Evolutionary conservation across 768 basidiomycete species (phyloP), one percentile per base, ranked within the genome.

Genomic region (Boletus sensibilis): DNA sequence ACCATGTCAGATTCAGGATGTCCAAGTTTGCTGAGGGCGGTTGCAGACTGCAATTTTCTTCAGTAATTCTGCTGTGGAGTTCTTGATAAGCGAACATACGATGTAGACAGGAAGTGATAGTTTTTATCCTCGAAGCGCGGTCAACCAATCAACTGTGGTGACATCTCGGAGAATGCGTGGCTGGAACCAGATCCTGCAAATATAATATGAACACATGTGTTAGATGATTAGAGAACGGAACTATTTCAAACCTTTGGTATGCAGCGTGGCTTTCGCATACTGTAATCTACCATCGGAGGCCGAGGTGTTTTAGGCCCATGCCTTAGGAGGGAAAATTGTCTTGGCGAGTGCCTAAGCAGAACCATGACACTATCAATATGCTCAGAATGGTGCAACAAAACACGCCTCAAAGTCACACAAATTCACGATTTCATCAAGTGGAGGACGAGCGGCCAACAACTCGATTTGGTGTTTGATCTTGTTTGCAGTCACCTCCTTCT

Each of bases 221-320:
- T 37, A 16, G 16, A 38, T 27, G 7, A 25, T 50, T 20, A 23
- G 27, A 34, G 20, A 13, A 18, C 13, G 5, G 0, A 38, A 11
- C 18, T 18, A 29, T 34, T 34, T 40, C 55, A 45, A 51, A 87
- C 90, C 93, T 80, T 62, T 96, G 94, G 69, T 86, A 98, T 3
- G 93, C 94, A 42, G 85, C 81, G 59, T 90, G 90, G 66, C 94
- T 95, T 71, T 94, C 92, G 47, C 93, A 79, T 55, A 82, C 77
- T 34, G 92, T 94, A 40, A 94, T 90, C 72, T 95, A 62, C 95
- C 94, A 68, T 98, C 94, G 12, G 94, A 86, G 12, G 92, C 94
- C 11, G 92, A 94, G 0, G 88, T 92, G 67, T 95, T 94, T 69
- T 94, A 94, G 1, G 93, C 93, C 94, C 94, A 96, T 0, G 91